phyloP scores from a whole-genome alignment of 2,329 filamentous ascomycete species.

The Cytospora schulzeri region DNA sequence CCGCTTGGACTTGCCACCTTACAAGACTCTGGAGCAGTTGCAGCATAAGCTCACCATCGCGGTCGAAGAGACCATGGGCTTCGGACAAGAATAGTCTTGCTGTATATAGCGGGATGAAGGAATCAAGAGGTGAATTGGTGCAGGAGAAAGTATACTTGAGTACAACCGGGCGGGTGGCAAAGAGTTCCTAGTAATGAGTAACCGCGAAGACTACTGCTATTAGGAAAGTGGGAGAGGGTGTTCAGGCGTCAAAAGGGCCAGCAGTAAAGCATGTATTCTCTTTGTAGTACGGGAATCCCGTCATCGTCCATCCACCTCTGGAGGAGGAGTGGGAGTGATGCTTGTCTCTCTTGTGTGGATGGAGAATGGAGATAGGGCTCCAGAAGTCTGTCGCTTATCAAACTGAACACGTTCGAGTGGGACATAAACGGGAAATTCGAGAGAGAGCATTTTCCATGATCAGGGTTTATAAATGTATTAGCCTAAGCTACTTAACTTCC shows the following conservation, averaged over 20 bases:
- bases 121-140: background rate
- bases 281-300: constrained; percentile 10
- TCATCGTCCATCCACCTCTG: constrained; percentile 9
- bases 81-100: constrained; percentile 84
- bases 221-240: constrained; percentile 13
- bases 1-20: constrained; percentile 89
- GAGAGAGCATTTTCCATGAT: background rate
- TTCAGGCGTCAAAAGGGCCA: constrained; percentile 25
- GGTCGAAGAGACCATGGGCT: constrained; percentile 98
- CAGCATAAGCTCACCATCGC: constrained; percentile 92
- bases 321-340: constrained; percentile 1
- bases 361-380: constrained; percentile 7
- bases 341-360: constrained; percentile 8
- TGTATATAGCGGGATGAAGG: background rate
- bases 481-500: no score
- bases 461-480: constrained; percentile 6
- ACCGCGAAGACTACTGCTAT: constrained; percentile 6
- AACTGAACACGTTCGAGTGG: constrained; percentile 13
- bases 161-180: background rate
- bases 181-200: constrained; percentile 9
- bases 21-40: constrained; percentile 84
- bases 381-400: constrained; percentile 27
- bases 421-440: background rate
- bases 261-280: constrained; percentile 24
- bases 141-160: background rate